phyloP scores from a whole-genome alignment of 352 stramenopile genomes.

The Globisporangium heterothallicum region DNA sequence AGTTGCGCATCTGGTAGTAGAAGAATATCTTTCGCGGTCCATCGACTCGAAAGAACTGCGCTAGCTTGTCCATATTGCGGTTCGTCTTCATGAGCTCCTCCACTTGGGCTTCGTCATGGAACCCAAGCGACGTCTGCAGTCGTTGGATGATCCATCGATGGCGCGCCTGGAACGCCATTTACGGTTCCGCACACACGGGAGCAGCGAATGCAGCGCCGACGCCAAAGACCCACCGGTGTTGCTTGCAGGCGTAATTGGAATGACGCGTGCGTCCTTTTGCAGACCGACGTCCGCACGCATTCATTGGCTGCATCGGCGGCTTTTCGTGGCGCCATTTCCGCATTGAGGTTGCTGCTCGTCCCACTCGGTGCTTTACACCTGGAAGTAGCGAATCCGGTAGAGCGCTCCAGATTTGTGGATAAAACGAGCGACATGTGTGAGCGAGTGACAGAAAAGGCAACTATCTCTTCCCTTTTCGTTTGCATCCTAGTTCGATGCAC shows the following conservation, averaged over 20 bases:
- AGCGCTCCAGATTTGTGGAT: too few relatives aligned
- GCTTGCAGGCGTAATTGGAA: too few relatives aligned
- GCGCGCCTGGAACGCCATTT: conserved; percentile 80
- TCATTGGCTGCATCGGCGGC: neutral
- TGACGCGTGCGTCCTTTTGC: neutral
- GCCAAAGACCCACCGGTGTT: too few relatives aligned
- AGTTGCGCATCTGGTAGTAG: conserved; percentile 52
- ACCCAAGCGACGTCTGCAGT: conserved; percentile 65
- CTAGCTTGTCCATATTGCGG: conserved; percentile 72
- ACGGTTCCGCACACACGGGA: neutral
- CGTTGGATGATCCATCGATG: conserved; percentile 85
- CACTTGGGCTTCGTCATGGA: conserved; percentile 66
- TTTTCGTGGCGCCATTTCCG: neutral
- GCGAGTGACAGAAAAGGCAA: too few relatives aligned
- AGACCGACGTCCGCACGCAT: neutral
- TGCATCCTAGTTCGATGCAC: too few relatives aligned
- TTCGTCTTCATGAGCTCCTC: conserved; percentile 79
- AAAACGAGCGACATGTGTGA: too few relatives aligned
- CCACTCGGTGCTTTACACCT: too few relatives aligned
- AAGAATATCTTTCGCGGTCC: conserved; percentile 75
- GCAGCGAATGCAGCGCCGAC: too few relatives aligned
- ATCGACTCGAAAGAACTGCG: conserved; percentile 63
- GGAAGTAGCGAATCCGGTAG: too few relatives aligned
- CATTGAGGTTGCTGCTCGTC: too few relatives aligned
- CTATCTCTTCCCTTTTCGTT: too few relatives aligned